These are phyloP conservation scores for Pulveroboletus sp. DNA, from an alignment of 768 basidiomycete species.

Conservation along the genomic window DNA sequence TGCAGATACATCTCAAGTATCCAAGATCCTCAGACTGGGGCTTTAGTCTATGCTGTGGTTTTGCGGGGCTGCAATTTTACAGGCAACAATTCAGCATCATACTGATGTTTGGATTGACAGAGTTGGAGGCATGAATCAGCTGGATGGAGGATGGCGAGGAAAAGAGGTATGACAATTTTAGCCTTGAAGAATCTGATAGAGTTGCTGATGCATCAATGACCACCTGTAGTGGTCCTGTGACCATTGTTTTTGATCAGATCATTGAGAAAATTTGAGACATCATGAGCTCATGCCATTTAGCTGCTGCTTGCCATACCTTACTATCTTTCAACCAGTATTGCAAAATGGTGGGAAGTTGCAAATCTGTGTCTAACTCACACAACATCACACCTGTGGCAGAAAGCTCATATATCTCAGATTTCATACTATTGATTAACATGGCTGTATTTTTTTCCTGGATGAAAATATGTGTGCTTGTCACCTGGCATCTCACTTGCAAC, in stretches of 20 bases:
- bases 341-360: too few relatives aligned
- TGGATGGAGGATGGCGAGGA: conserved; percentile 39
- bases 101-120: conserved; percentile 42
- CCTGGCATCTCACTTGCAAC: too few relatives aligned
- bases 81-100: conserved; percentile 37
- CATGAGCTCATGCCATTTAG: neutral
- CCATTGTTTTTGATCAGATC: conserved; percentile 32
- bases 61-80: conserved; percentile 29
- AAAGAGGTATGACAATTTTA: conserved; percentile 12
- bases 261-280: conserved; percentile 22
- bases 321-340: too few relatives aligned
- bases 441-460: too few relatives aligned
- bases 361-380: too few relatives aligned
- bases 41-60: conserved; percentile 30
- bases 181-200: neutral
- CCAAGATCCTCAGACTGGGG: conserved; percentile 28
- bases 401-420: too few relatives aligned
- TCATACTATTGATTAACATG: too few relatives aligned
- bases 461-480: too few relatives aligned
- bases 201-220: neutral
- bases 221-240: conserved; percentile 28
- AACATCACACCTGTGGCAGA: too few relatives aligned
- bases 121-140: conserved; percentile 43
- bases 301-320: too few relatives aligned
- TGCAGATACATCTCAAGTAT: conserved; percentile 28